Base-by-base conservation (phyloP, 495 filamentous ascomycete species). In the Penicillium silybi region DNA sequence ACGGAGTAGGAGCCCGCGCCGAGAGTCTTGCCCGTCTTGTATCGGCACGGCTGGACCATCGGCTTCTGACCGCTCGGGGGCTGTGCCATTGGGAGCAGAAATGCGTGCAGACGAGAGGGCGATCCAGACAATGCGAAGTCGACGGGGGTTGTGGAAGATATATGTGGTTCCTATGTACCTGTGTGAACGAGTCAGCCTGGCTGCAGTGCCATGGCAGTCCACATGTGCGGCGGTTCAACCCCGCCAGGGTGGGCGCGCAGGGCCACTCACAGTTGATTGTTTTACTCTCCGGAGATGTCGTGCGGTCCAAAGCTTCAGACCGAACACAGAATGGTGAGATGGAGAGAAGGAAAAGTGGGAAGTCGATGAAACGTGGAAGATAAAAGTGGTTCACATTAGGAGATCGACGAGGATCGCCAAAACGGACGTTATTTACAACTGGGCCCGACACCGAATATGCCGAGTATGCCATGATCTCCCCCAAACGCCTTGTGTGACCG, bases 21-120 rank as follows among this genome's bases (percentile, higher is more conserved):
- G 26, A 98, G 75, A 8, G 93, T 97, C 80, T 97, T 98, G 53
- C 93, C 93, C 1, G 95, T 97, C 75, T 97, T 98, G 80, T 98
- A 98, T 48, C 95, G 83, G 65, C 86, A 90, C 46, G 86, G 86
- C 62, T 89, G 84, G 35, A 89, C 78, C 63, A 86, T 82, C 19
- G 85, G 82, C 52, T 76, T 80, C 58, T 68, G 67, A 43, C 54
- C 56, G 41, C 56, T 50, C 46, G 66, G 65, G 13, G 60, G 52
- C 61, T 65, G 74, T 35, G 74, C 72, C 74, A 77, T 77, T 43
- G 38, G 46, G 43, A 47, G 20, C 40, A 1, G 40, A 25, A 32
- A 15, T 48, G 34, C n/a, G 47, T 26, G 7, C 26, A 10, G 29
- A 13, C 29, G 29, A 32, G 26, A 32, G 8, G 29, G 11, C 9